A percentile compares a stretch with the other conserved stretches of the same genome.
phyloP scores from a whole-genome alignment of 106 monocot species.

The Triglochin maritima region DNA sequence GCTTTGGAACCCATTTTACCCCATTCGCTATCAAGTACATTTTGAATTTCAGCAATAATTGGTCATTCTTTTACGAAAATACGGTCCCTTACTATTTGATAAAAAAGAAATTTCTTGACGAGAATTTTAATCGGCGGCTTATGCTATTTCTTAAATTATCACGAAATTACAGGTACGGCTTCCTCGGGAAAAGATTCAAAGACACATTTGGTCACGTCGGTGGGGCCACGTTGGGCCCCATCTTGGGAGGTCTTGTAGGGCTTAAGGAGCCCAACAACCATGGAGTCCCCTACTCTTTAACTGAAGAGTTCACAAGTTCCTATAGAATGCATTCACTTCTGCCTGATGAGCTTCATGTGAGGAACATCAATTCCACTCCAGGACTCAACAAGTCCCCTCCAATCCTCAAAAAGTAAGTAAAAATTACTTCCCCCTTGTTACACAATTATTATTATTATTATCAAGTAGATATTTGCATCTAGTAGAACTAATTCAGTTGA shows the following conservation, averaged over 20 bases:
- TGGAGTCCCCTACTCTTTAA: constrained; percentile 46
- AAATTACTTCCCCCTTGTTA: background rate
- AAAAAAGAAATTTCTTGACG: too few species aligned
- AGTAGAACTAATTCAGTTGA: too few species aligned
- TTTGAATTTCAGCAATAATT: too few species aligned
- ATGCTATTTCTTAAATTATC: background rate
- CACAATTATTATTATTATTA: background rate
- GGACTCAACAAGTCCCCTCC: constrained; percentile 43
- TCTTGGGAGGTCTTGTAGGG: constrained; percentile 44
- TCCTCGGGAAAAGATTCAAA: constrained; percentile 50
- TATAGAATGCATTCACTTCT: constrained; percentile 53
- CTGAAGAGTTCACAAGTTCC: constrained; percentile 42
- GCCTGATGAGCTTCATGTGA: constrained; percentile 30
- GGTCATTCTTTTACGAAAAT: too few species aligned
- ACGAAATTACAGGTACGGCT: constrained; percentile 32
- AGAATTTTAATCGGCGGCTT: too few species aligned
- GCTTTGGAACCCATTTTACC: too few species aligned
- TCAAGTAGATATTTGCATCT: too few species aligned
- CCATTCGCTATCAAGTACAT: too few species aligned
- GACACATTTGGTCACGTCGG: constrained; percentile 46
- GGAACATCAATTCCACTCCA: constrained; percentile 24
- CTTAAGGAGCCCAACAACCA: constrained; percentile 47
- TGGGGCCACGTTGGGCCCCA: constrained; percentile 24
- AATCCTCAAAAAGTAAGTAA: constrained; percentile 31
- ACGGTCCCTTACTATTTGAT: too few species aligned